Percentiles rank a stretch among this genome's conserved stretches.
These are phyloP conservation scores for Penicillium canariense DNA, from an alignment of 495 filamentous ascomycete species.

Conservation along the genomic window DNA sequence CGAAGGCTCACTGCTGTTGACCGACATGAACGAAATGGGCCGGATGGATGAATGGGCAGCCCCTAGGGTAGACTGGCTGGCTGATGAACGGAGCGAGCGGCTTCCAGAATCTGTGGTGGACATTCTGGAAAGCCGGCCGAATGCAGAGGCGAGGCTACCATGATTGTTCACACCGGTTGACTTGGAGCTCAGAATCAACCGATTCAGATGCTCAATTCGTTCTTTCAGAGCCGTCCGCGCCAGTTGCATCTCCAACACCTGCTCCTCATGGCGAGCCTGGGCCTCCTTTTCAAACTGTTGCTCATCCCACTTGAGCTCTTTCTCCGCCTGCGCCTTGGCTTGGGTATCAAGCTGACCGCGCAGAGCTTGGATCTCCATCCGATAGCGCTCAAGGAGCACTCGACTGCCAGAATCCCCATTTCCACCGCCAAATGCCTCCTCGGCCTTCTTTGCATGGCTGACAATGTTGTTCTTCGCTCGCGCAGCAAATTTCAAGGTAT, in stretches of 20 bases:
- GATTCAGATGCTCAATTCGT: constrained; percentile 95
- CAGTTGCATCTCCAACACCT: constrained; percentile 97
- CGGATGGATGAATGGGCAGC: constrained; percentile 55
- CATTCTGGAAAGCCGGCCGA: constrained; percentile 66
- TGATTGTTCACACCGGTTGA: constrained; percentile 85
- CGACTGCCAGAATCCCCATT: constrained; percentile 75
- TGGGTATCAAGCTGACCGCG: constrained; percentile 78
- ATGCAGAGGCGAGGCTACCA: constrained; percentile 68
- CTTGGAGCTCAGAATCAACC: constrained; percentile 91
- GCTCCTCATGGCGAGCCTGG: constrained; percentile 86
- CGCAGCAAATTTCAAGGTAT: constrained; percentile 95
- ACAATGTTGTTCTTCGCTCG: constrained; percentile 97
- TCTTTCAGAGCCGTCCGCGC: constrained; percentile 94
- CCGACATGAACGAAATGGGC: constrained; percentile 64
- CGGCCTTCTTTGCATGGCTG: constrained; percentile 92
- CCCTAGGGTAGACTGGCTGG: constrained; percentile 65
- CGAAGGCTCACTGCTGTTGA: constrained; percentile 42
- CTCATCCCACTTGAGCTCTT: constrained; percentile 64
- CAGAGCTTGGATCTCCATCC: constrained; percentile 87
- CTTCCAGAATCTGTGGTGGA: constrained; percentile 49
- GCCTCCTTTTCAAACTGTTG: constrained; percentile 76
- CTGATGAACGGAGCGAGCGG: constrained; percentile 68
- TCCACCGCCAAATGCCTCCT: constrained; percentile 75
- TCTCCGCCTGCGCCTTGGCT: constrained; percentile 64
- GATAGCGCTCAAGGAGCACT: constrained; percentile 87